Evolutionary conservation across 2,329 filamentous ascomycete species (phyloP), one percentile per base, ranked within the genome.

Genomic region (Claviceps africana): DNA sequence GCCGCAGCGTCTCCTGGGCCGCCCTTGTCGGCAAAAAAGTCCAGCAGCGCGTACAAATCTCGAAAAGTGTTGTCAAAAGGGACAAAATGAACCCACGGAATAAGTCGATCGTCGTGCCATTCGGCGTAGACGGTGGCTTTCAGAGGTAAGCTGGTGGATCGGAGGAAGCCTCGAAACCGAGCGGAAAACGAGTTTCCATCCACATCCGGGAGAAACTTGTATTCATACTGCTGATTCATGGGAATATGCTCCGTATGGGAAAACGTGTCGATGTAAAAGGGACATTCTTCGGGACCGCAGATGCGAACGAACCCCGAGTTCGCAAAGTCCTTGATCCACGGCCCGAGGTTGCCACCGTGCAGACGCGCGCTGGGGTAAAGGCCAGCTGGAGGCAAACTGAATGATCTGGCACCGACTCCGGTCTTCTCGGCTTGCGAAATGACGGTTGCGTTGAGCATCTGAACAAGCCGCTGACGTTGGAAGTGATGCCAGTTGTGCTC

Each of bases 81-180:
- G 1, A 82, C 78, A 59, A 85, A 88, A 65, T 89, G 85, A 56
- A 77, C 70, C 85, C 85, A 89, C 0, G 83, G 78, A 15, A 79
- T 67, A 0, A 88, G 70, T 7, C 85, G 74, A 44, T 78, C 75
- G 62, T 88, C 84, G 62, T 88, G 84, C 85, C 85, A 88, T 63
- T 88, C 85, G 9, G 77, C 70, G 62, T 85, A 88, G 44, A 88
- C 73, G 3, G 84, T 87, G 13, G 80, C 76, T 66, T 88, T 88
- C 62, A 88, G 76, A 1, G 82, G 81, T 35, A 86, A 64, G 46
- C 77, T 81, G 1, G 77, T 84, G 39, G 77, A 83, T 28, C 75
- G 71, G 9, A 88, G 68, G 58, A 87, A 83, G 0, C 73, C 75
- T 47, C 77, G 73, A 65, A 78, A 85, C n/a, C 81, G 73, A 4